Base-by-base conservation (phyloP, 169 alveolate genomes). In the Blepharisma undulans region DNA sequence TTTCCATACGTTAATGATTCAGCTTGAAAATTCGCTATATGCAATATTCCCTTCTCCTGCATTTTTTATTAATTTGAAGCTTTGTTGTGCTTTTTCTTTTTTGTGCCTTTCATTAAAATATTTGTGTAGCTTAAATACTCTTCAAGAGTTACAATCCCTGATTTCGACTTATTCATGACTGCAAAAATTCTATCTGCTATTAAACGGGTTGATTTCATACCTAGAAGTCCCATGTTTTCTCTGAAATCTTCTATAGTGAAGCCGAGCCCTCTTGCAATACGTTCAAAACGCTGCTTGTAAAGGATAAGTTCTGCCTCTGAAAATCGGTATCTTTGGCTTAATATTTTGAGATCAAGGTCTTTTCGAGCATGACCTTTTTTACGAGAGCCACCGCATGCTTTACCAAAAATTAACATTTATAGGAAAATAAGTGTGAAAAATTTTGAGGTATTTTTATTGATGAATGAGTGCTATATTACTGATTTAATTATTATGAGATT, bases 71-170 rank as follows among this genome's bases (percentile, higher is more conserved):
- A 84, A 30, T 22, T 30, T 89, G 76, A 92, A 94, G 60, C 93
- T 84, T 34, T 92, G 93, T 61, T 76, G 89, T 3, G 90, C 72
- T 77, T 94, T 94, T 72, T 94, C 97, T 16, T 88, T 25, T 87
- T 88, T 21, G 92, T 86, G 1, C 97, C 97, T 33, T 94, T 72
- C 30, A 94, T 88, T 77, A 94, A 66, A 21, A 89, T 82, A 71
- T 94, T 93, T 88, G 92, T 90, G 76, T 94, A 94, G 22, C 72
- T 85, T 84, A 94, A 33, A 74, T 92, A 94, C 22, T 94, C 96
- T 7, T 84, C 94, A 25, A 92, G 77, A 7, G 90, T 60, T 27
- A 94, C 92, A 93, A 85, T 84, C 27, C 89, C 89, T 36, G 74
- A 32, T 22, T 60, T 84, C 7, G 27, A n/a, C 21, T 34, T 48